phyloP scores from a whole-genome alignment of 2,329 filamentous ascomycete species.

The Ophiostoma montium region DNA sequence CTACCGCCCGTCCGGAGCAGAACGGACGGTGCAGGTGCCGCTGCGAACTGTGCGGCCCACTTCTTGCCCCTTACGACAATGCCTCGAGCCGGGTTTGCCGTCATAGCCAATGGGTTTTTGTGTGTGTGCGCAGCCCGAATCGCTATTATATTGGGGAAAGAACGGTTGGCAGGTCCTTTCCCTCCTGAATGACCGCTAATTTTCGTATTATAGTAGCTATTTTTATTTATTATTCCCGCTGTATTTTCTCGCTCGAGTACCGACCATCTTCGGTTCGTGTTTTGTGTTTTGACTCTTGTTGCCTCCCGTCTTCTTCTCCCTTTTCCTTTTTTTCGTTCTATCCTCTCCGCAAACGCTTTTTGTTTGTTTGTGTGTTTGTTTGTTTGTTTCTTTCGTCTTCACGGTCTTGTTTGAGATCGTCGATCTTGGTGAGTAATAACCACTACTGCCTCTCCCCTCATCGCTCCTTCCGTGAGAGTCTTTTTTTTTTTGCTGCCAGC shows the following conservation, averaged over 20 bases:
- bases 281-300: not conserved
- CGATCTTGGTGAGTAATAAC: not conserved
- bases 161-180: not conserved
- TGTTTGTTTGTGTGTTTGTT: not conserved
- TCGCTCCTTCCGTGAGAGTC: not conserved
- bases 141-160: not conserved
- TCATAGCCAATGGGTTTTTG: conserved; percentile 10
- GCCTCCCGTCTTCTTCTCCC: not conserved
- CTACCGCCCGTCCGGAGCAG: conserved; percentile 3
- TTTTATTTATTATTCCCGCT: not conserved
- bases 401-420: conserved; percentile 1
- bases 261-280: not conserved
- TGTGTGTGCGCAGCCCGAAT: conserved; percentile 2
- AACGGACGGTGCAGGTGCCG: conserved; percentile 3
- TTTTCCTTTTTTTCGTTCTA: not conserved
- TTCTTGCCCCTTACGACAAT: conserved; percentile 1
- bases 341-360: not conserved
- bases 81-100: conserved; percentile 10
- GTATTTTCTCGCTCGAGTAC: not conserved
- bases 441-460: not conserved
- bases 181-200: not conserved
- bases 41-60: conserved; percentile 4
- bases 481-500: too few relatives aligned
- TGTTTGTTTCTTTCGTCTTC: not conserved
- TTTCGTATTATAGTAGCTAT: not conserved